These are phyloP conservation scores for Pichia sp. DNA, from an alignment of 1,139 yeast genomes.

Conservation along the genomic window DNA sequence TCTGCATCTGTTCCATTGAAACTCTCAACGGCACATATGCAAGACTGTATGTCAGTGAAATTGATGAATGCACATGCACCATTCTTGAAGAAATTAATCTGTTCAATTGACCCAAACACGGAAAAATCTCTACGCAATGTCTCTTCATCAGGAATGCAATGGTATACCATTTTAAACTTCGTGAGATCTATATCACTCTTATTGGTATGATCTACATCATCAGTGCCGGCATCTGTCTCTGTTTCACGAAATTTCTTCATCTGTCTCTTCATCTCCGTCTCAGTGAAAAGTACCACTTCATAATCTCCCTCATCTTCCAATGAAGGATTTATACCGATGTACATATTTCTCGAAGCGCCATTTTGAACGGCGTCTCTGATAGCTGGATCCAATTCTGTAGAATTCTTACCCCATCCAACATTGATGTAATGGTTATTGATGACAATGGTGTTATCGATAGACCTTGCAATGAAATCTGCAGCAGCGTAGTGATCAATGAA, in stretches of 20 bases:
- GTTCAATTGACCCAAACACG: slow-evolving; percentile 89
- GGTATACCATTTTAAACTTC: slow-evolving; percentile 5
- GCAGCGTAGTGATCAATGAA: slow-evolving; percentile 91
- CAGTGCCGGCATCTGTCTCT: not conserved
- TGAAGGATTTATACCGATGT: slow-evolving; percentile 64
- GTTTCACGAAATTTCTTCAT: slow-evolving; percentile 1
- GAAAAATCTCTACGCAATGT: slow-evolving; percentile 68
- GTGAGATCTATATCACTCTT: not conserved
- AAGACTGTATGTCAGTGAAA: slow-evolving; percentile 79
- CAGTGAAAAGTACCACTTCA: slow-evolving; percentile 3
- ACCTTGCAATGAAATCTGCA: slow-evolving; percentile 74
- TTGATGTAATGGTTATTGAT: slow-evolving; percentile 76
- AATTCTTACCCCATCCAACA: slow-evolving; percentile 96
- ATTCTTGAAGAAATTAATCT: slow-evolving; percentile 76
- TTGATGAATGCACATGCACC: slow-evolving; percentile 91
- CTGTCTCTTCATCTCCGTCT: slow-evolving; percentile 2
- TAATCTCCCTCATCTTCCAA: slow-evolving; percentile 17
- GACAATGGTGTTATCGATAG: slow-evolving; percentile 58
- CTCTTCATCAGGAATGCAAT: slow-evolving; percentile 43
- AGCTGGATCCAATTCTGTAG: slow-evolving; percentile 82
- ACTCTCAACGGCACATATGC: slow-evolving; percentile 76
- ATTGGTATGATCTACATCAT: slow-evolving; percentile 1
- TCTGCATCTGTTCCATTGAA: slow-evolving; percentile 43
- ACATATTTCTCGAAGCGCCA: slow-evolving; percentile 92
- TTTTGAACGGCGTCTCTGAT: slow-evolving; percentile 71